phyloP scores from a whole-genome alignment of 139 green algal species.

The Picochlorum sp. region DNA sequence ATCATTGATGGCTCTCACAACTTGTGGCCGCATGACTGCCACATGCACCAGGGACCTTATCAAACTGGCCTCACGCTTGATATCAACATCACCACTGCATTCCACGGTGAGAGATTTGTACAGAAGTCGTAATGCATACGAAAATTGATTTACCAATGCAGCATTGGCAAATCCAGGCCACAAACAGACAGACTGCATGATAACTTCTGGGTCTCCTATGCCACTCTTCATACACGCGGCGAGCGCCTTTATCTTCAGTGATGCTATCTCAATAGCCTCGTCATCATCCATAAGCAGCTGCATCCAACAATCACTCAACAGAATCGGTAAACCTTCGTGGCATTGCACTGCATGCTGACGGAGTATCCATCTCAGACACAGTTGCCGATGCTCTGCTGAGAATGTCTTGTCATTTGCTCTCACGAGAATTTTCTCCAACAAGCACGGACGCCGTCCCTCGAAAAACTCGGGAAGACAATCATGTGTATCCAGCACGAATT shows the following conservation, averaged over 20 bases:
- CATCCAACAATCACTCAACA: slow-evolving; percentile 19
- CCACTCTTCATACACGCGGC: slow-evolving; percentile 15
- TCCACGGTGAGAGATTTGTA: neutral
- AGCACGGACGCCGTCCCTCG: neutral
- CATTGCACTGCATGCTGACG: slow-evolving; percentile 8
- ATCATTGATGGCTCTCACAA: slow-evolving; percentile 16
- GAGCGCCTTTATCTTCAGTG: slow-evolving; percentile 23
- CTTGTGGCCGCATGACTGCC: slow-evolving; percentile 13
- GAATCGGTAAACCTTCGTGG: neutral
- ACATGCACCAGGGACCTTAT: slow-evolving; percentile 14
- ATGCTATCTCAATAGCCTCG: slow-evolving; percentile 17
- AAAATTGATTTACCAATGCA: neutral
- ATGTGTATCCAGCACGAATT: slow-evolving; percentile 2
- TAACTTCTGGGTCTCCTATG: slow-evolving; percentile 7
- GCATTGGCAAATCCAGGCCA: slow-evolving; percentile 20
- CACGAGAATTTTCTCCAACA: slow-evolving; percentile 9
- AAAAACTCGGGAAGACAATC: slow-evolving; percentile 13
- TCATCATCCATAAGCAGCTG: slow-evolving; percentile 14
- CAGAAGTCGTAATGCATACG: slow-evolving; percentile 13
- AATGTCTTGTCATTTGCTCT: slow-evolving; percentile 3
- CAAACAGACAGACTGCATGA: slow-evolving; percentile 12
- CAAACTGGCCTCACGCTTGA: slow-evolving; percentile 12
- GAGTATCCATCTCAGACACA: neutral
- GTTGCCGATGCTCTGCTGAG: slow-evolving; percentile 1
- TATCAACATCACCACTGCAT: neutral